phyloP scores from a whole-genome alignment of 495 filamentous ascomycete species.

The Neurospora sp. region DNA sequence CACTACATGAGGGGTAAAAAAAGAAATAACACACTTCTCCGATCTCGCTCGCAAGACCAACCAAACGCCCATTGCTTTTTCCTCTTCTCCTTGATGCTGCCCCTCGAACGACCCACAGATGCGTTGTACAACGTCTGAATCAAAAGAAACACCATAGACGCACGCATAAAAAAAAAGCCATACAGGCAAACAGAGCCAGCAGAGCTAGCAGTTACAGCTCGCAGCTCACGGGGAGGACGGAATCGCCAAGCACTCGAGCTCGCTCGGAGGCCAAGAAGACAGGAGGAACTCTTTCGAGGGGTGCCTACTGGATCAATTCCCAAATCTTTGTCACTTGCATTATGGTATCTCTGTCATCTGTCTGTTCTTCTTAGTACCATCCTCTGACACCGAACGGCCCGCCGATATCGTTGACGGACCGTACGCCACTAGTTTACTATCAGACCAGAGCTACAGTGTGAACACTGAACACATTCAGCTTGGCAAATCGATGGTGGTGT shows the following conservation, averaged over 20 bases:
- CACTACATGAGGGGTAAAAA: not conserved
- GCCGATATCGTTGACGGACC: not conserved
- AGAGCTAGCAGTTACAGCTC: not conserved
- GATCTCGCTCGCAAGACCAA: not conserved
- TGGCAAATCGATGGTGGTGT: not conserved
- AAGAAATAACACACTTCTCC: not conserved
- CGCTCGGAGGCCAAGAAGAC: not conserved
- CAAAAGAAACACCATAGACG: not conserved
- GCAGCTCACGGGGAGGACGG: not conserved
- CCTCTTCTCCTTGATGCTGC: not conserved
- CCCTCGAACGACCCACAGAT: not conserved
- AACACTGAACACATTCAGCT: not conserved
- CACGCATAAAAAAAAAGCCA: not conserved
- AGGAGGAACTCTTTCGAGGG: not conserved
- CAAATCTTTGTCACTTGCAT: not conserved
- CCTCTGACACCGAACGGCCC: not conserved
- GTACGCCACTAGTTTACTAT: not conserved
- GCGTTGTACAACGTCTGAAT: not conserved
- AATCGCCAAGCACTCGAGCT: not conserved
- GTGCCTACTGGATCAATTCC: not conserved
- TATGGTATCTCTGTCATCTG: not conserved
- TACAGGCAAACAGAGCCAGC: not conserved
- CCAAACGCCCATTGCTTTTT: not conserved
- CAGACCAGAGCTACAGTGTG: not conserved
- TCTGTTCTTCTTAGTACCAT: not conserved